Conservation (phyloP, 2,329 filamentous ascomycete genomes). For the Juglanconis oblonga region DNA sequence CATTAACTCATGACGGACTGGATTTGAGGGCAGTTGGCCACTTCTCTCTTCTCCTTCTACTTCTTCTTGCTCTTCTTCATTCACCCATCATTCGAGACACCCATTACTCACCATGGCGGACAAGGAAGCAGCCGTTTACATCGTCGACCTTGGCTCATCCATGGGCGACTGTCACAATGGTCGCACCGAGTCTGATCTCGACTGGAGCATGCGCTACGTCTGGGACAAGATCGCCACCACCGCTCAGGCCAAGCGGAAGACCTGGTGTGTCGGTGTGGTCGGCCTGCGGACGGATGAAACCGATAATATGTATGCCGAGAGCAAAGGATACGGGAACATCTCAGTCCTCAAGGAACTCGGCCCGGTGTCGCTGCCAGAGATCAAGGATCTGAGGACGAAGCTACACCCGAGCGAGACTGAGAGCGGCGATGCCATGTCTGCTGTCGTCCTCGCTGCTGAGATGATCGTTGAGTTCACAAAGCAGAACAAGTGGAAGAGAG, state of each 20-base stretch:
- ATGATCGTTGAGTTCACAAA: slow-evolving; percentile 81
- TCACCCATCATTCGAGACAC: neutral
- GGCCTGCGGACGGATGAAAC: slow-evolving; percentile 80
- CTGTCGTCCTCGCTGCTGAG: slow-evolving; percentile 78
- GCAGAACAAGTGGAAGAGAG: slow-evolving; percentile 65
- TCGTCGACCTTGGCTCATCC: slow-evolving; percentile 83
- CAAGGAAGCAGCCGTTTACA: slow-evolving; percentile 90
- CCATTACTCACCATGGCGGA: slow-evolving; percentile 67
- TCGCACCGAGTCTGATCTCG: slow-evolving; percentile 74
- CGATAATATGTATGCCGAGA: slow-evolving; percentile 58
- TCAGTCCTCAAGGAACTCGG: slow-evolving; percentile 69
- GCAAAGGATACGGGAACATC: slow-evolving; percentile 78
- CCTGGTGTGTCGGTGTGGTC: slow-evolving; percentile 72
- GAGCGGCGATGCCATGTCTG: slow-evolving; percentile 81
- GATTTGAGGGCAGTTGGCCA: neutral
- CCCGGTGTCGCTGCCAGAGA: slow-evolving; percentile 61
- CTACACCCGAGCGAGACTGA: slow-evolving; percentile 67
- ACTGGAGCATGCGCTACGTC: slow-evolving; percentile 86
- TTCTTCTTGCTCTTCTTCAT: neutral
- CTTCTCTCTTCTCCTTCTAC: neutral
- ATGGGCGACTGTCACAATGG: slow-evolving; percentile 73
- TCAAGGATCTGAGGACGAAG: slow-evolving; percentile 60
- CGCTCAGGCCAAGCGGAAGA: slow-evolving; percentile 67
- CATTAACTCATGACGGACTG: neutral
- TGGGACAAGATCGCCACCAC: slow-evolving; percentile 89